Conservation (phyloP, 352 stramenopile genomes). For the Peronospora destructor region DNA sequence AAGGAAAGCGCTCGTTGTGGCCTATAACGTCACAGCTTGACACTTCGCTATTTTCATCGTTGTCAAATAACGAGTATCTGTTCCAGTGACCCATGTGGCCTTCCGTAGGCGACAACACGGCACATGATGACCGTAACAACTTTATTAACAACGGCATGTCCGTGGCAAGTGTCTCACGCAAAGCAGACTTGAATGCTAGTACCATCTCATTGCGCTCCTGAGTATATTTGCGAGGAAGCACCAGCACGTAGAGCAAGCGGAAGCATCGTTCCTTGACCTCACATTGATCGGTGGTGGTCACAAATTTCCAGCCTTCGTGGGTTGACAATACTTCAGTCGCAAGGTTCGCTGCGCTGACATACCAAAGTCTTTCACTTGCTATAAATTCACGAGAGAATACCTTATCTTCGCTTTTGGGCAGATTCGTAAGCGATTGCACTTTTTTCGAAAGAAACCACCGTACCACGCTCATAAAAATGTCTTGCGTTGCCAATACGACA, state of each 20-base stretch:
- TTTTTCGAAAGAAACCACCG: constrained; percentile 55
- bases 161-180: constrained; percentile 42
- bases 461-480: constrained; percentile 50
- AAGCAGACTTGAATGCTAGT: constrained; percentile 34
- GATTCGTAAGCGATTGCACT: constrained; percentile 23
- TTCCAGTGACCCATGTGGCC: constrained; percentile 20
- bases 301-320: constrained; percentile 63
- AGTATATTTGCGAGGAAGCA: constrained; percentile 34
- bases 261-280: constrained; percentile 47
- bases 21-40: constrained; percentile 2
- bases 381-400: constrained; percentile 13
- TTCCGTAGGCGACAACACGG: constrained; percentile 23
- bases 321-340: constrained; percentile 48
- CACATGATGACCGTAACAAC: constrained; percentile 38
- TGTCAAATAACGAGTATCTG: constrained; percentile 9
- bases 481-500: constrained; percentile 41
- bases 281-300: constrained; percentile 29
- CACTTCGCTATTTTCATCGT: constrained; percentile 1
- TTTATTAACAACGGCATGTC: constrained; percentile 60
- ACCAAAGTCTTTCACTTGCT: constrained; percentile 38
- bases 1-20: constrained; percentile 18
- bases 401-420: neutral
- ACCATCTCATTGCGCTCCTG: constrained; percentile 36
- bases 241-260: constrained; percentile 41
- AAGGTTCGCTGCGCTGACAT: constrained; percentile 50